These are phyloP conservation scores for Papilionanthe hybrid DNA, from an alignment of 116 monocot species.

Conservation along the genomic window DNA sequence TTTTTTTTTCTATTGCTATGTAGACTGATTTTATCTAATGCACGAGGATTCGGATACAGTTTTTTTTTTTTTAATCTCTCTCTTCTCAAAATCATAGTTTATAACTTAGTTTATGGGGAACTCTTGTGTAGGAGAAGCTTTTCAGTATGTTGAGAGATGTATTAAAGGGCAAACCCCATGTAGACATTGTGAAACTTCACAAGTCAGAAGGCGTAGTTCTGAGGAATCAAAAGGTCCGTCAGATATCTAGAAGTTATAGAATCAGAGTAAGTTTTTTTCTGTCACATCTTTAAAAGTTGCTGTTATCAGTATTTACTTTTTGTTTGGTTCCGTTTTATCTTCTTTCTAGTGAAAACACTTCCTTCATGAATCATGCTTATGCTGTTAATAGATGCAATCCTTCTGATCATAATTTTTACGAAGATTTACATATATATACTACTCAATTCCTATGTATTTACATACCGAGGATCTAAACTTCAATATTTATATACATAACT, in stretches of 20 bases:
- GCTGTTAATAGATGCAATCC: background rate
- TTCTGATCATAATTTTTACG: background rate
- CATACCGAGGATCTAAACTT: too few relatives aligned
- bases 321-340: background rate
- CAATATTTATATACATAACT: too few relatives aligned
- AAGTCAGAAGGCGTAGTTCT: slow-evolving; percentile 60
- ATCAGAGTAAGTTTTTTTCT: slow-evolving; percentile 35
- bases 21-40: background rate
- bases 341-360: background rate
- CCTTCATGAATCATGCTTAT: background rate
- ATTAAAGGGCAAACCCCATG: slow-evolving; percentile 45
- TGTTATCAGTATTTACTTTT: background rate
- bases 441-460: too few relatives aligned
- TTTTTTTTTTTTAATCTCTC: background rate
- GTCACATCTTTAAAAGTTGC: background rate
- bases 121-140: slow-evolving; percentile 46
- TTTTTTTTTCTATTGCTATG: background rate
- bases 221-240: slow-evolving; percentile 44
- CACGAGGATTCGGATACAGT: background rate
- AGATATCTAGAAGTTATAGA: slow-evolving; percentile 33
- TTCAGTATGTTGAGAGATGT: slow-evolving; percentile 60
- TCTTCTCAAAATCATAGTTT: background rate
- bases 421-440: too few relatives aligned
- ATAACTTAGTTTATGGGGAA: background rate
- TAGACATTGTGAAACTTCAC: slow-evolving; percentile 69